Evolutionary conservation across 768 basidiomycete species (phyloP).

Genomic region (Tulasnella sp.): DNA sequence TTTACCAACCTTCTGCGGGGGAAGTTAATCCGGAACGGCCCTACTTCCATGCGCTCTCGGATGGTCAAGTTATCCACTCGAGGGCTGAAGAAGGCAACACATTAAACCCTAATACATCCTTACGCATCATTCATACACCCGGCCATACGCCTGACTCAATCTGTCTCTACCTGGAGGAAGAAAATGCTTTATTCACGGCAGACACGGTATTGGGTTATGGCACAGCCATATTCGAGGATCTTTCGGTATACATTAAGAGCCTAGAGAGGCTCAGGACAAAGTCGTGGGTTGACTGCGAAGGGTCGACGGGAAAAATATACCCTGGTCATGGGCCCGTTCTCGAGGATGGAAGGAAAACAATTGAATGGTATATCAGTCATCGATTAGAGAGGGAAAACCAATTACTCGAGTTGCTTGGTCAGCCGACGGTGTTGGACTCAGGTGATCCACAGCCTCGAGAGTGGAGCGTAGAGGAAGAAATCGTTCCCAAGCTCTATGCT

Average conservation of each 20-base stretch:
- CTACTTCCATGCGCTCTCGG: constrained; percentile 44
- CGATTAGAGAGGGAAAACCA: constrained; percentile 70
- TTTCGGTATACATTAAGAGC: constrained; percentile 52
- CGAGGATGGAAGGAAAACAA: constrained; percentile 42
- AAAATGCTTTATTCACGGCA: constrained; percentile 71
- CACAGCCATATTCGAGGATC: constrained; percentile 78
- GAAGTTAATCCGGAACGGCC: constrained; percentile 22
- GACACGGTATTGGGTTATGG: constrained; percentile 88
- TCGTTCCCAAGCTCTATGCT: constrained; percentile 56
- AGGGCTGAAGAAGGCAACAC: too few species aligned
- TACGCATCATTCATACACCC: constrained; percentile 70
- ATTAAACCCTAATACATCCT: constrained; percentile 19
- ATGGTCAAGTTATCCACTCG: constrained; percentile 45
- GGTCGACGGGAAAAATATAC: constrained; percentile 39
- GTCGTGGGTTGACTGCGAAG: constrained; percentile 24
- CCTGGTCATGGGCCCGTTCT: constrained; percentile 84
- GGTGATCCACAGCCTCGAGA: constrained; percentile 14
- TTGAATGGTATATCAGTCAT: constrained; percentile 65
- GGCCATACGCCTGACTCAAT: constrained; percentile 87
- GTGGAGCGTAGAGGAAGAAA: constrained; percentile 55
- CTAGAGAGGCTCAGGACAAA: constrained; percentile 38
- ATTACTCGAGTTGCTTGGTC: constrained; percentile 43
- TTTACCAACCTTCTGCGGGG: constrained; percentile 33
- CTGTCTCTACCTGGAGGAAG: constrained; percentile 52
- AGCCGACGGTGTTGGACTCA: constrained; percentile 23